phyloP scores from a whole-genome alignment of 192 early-diverging fungal species.

The Linnemannia hyalina region DNA sequence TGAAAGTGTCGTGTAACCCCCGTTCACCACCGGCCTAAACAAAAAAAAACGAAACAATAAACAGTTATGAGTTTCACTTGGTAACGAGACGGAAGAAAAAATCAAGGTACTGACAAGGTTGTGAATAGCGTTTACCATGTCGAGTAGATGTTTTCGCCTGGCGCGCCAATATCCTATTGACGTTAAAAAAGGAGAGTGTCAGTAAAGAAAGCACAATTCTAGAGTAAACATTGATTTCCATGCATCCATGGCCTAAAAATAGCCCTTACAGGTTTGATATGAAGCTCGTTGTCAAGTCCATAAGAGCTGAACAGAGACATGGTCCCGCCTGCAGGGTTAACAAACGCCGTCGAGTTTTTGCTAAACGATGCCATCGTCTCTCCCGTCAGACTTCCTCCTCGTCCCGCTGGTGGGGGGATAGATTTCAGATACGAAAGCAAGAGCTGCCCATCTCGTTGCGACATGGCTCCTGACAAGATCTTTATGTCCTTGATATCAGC shows the following conservation, averaged over 20 bases:
- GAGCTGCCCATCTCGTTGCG: conserved; percentile 51
- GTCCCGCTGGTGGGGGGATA: conserved; percentile 15
- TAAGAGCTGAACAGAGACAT: conserved; percentile 78
- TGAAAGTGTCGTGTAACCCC: conserved; percentile 31
- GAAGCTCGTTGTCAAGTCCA: conserved; percentile 63
- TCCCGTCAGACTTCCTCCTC: conserved; percentile 51
- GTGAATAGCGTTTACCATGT: conserved; percentile 18
- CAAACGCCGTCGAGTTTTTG: conserved; percentile 28
- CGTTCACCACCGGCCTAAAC: conserved; percentile 16
- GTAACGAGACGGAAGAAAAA: not conserved
- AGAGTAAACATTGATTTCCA: not conserved
- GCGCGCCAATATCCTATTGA: conserved; percentile 34
- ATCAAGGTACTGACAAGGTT: not conserved
- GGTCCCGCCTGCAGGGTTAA: conserved; percentile 66
- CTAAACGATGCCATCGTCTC: conserved; percentile 6
- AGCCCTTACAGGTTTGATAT: conserved; percentile 33
- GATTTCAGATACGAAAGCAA: conserved; percentile 56
- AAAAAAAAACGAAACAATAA: not conserved
- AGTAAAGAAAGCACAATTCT: not conserved
- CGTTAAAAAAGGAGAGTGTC: not conserved
- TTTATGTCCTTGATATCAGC: conserved; percentile 22
- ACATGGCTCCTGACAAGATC: conserved; percentile 67
- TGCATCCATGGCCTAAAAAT: not conserved
- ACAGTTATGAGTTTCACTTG: not conserved
- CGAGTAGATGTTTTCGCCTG: conserved; percentile 43